Percentiles rank a stretch among this genome's conserved stretches.
Evolutionary conservation across 495 filamentous ascomycete genomes (phyloP).

Genomic region (Echria macrotheca): DNA sequence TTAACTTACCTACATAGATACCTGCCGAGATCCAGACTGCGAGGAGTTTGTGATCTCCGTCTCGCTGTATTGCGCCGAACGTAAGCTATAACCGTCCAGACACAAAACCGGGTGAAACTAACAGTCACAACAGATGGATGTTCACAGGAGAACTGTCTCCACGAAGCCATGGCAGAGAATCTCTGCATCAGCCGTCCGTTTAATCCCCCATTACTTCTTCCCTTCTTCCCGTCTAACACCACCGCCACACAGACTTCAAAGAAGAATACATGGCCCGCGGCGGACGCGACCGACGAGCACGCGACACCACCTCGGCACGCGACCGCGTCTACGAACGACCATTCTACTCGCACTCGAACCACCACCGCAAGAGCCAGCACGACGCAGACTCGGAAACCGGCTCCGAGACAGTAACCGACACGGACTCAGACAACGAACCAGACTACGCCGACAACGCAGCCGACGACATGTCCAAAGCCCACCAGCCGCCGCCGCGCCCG

Average conservation of each 20-base stretch:
- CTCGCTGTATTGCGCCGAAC: slow-evolving; percentile 21
- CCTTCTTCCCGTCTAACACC: background rate
- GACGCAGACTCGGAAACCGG: background rate
- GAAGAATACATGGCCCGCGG: slow-evolving; percentile 21
- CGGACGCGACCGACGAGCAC: slow-evolving; percentile 6
- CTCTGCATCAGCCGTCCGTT: slow-evolving; percentile 22
- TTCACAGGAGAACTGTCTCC: slow-evolving; percentile 16
- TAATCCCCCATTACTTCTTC: background rate
- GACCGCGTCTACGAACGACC: background rate
- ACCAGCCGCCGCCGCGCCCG: no score
- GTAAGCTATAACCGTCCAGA: no score
- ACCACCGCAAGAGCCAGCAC: background rate
- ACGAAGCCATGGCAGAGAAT: slow-evolving; percentile 15
- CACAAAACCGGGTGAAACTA: no score
- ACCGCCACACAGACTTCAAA: slow-evolving; percentile 20
- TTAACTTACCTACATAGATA: no score
- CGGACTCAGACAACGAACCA: background rate
- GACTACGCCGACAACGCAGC: background rate
- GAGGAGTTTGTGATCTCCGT: slow-evolving; percentile 14
- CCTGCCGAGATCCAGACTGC: slow-evolving; percentile 18
- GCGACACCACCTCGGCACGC: background rate
- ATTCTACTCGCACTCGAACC: background rate
- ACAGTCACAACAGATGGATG: slow-evolving; percentile 17
- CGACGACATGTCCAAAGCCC: background rate
- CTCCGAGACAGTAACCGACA: background rate